These are phyloP conservation scores for Lactarius deliciosus DNA, from an alignment of 768 basidiomycete species.

Conservation along the genomic window DNA sequence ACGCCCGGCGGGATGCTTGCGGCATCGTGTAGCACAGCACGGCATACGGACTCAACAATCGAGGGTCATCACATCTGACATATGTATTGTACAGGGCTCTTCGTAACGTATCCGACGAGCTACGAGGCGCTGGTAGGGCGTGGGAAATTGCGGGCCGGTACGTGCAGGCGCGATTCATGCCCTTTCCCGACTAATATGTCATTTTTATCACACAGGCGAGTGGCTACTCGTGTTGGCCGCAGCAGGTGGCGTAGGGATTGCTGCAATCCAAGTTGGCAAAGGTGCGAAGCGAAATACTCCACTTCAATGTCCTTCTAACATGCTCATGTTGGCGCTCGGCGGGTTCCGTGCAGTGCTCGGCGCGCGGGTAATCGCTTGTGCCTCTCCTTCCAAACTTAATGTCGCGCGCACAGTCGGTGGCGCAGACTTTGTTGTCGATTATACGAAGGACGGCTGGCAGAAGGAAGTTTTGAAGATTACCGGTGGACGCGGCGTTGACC, in stretches of 20 bases:
- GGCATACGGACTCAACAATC: neutral
- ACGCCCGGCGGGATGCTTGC: neutral
- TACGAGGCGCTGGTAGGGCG: constrained; percentile 89
- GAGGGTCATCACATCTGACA: neutral
- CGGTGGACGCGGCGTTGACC: constrained; percentile 78
- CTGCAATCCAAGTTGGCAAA: constrained; percentile 92
- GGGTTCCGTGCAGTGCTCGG: constrained; percentile 61
- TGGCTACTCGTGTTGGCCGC: constrained; percentile 92
- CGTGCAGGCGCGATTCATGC: constrained; percentile 23
- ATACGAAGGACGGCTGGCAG: constrained; percentile 80
- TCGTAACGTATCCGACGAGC: constrained; percentile 85
- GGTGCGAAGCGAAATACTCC: constrained; percentile 43
- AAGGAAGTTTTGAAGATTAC: constrained; percentile 86
- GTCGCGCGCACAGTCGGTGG: constrained; percentile 74
- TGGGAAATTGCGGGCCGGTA: constrained; percentile 75
- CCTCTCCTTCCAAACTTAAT: constrained; percentile 75
- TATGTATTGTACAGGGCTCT: constrained; percentile 52
- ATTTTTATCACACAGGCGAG: constrained; percentile 56
- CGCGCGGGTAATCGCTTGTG: constrained; percentile 93
- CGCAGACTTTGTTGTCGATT: constrained; percentile 83
- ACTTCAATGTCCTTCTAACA: neutral
- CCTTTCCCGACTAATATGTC: neutral
- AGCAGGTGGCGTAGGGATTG: constrained; percentile 94
- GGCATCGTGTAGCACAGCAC: neutral
- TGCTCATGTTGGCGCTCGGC: neutral